Evolutionary conservation across 768 basidiomycete species (phyloP).

Genomic region (Suillus paluster): DNA sequence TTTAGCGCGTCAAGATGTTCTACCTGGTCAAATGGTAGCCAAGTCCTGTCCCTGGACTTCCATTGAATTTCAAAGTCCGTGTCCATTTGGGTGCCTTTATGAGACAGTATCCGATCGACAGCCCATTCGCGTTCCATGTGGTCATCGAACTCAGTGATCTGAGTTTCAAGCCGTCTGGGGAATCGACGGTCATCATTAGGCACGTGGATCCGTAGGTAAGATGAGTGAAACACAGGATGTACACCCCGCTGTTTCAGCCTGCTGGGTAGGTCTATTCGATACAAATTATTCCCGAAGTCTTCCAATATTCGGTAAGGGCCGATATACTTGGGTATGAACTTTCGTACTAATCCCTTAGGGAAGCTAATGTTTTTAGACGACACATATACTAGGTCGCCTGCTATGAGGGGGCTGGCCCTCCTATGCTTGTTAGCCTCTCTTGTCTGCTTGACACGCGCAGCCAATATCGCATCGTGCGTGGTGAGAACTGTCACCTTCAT

Average conservation of each 20-base stretch:
- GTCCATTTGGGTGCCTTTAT: not conserved
- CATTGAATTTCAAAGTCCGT: too few species aligned
- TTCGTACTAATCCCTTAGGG: constrained; percentile 30
- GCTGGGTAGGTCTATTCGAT: constrained; percentile 28
- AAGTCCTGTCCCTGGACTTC: too few species aligned
- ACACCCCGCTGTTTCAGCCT: constrained; percentile 30
- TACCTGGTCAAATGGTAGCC: too few species aligned
- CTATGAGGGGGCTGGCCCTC: constrained; percentile 12
- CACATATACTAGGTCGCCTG: constrained; percentile 37
- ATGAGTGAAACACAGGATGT: constrained; percentile 38
- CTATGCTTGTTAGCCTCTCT: constrained; percentile 26
- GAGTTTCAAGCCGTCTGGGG: constrained; percentile 26
- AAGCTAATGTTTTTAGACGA: constrained; percentile 40
- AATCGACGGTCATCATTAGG: constrained; percentile 39
- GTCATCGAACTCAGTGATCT: constrained; percentile 28
- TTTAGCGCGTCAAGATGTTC: too few species aligned
- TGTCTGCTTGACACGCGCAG: constrained; percentile 27
- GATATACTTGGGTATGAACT: constrained; percentile 40
- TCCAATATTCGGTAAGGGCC: constrained; percentile 33
- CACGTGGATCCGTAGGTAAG: constrained; percentile 33
- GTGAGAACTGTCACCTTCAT: constrained; percentile 18
- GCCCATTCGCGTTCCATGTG: not conserved
- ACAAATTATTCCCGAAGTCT: constrained; percentile 19
- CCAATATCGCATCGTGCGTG: constrained; percentile 30
- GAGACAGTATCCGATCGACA: not conserved